These are phyloP conservation scores for Penicillium sp. DNA, from an alignment of 2,329 filamentous ascomycete species.

Conservation along the genomic window DNA sequence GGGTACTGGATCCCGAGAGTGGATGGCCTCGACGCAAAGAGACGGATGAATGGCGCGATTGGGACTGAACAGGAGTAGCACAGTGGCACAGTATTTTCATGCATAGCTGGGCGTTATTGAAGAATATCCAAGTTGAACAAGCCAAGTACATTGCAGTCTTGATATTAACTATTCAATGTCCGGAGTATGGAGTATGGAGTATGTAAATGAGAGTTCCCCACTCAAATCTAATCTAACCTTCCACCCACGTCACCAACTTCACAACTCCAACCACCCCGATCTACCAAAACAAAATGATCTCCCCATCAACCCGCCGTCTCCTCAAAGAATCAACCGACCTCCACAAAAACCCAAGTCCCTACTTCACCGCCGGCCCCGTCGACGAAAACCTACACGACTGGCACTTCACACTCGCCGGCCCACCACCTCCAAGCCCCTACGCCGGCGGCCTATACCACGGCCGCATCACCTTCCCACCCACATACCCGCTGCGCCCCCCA, in stretches of 20 bases:
- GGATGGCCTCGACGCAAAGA: constrained; percentile 10
- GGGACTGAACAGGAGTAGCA: constrained; percentile 34
- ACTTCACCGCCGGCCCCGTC: constrained; percentile 74
- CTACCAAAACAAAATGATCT: constrained; percentile 19
- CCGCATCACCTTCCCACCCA: constrained; percentile 81
- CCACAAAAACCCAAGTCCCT: constrained; percentile 68
- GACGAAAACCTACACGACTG: constrained; percentile 96
- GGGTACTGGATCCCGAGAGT: constrained; percentile 18
- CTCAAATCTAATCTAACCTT: constrained; percentile 2
- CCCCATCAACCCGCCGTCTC: constrained; percentile 35
- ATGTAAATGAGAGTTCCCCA: too few species aligned
- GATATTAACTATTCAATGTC: too few species aligned
- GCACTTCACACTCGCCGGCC: constrained; percentile 96
- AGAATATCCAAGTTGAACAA: background rate
- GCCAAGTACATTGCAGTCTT: constrained; percentile 1
- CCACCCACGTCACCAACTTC: constrained; percentile 1
- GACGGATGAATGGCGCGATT: constrained; percentile 39
- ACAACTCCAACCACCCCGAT: background rate
- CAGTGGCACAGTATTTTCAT: constrained; percentile 9
- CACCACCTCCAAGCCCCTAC: constrained; percentile 72
- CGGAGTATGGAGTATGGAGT: too few species aligned
- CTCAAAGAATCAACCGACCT: constrained; percentile 88
- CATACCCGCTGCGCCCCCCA: constrained; percentile 86
- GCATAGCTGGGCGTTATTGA: constrained; percentile 8
- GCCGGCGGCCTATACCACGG: constrained; percentile 86